Base-by-base conservation (phyloP, 2,329 filamentous ascomycete genomes). In the Pseudocercospora crystallina region DNA sequence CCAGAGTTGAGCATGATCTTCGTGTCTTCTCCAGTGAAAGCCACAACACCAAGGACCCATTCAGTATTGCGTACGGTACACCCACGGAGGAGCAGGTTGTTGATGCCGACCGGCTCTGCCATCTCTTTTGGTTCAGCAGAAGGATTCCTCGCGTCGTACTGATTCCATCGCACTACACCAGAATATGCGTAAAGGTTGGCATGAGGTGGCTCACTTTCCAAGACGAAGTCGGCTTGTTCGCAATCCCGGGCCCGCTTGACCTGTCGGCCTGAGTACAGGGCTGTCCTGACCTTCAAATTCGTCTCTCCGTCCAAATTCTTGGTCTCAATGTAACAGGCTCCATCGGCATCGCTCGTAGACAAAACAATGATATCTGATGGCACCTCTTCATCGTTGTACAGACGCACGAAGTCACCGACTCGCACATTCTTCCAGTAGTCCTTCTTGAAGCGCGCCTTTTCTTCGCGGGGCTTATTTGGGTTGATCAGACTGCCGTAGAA, bases 1-100 rank as follows among this genome's bases (percentile, higher is more conserved):
- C 94, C 94, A 26, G 94, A 89, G 68, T 99, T 99, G 76, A 96
- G 87, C 94, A 99, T 99, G 69, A 96, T 97, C 75, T 97, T 99
- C 31, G 92, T 96, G 69, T 99, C 92, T 65, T 91, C 85, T 31
- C 94, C 94, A 11, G 94, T 97, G 72, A 95, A 99, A 13, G 95
- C 78, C 43, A 97, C 92, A 2, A 99, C 81, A 46, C 91, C 94
- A 5, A 99, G 80, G 47, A 90, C 80, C 94, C 94, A 99, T 66
- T 97, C 91, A 0, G 94, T 99, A 69, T 97, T 99, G 59, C 91
- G 84, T 42, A 99, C 73, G 61, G 90, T 95, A 73, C 90, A 96
- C 48, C 94, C 94, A 76, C 94, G 87, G 38, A 99, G 83, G 29
- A 99, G 81, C 57, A 97, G 72, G 66, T 99, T 99, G 77, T 96